Evolutionary conservation across 345 rosid species (phyloP).

Genomic region (Melaleuca quinquenervia): DNA sequence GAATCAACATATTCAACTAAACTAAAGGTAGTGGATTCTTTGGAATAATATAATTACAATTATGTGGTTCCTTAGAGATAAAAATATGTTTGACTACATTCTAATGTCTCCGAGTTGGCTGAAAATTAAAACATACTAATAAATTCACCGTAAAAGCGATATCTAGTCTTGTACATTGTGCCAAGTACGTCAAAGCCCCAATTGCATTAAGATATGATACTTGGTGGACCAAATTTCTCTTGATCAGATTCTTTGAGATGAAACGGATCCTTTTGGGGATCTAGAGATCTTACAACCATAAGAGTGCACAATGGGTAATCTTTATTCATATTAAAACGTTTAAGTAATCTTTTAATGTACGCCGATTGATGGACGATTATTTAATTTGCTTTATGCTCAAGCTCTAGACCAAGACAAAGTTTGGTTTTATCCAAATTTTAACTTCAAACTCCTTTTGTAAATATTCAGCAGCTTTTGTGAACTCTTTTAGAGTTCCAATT

Average conservation of each 20-base stretch:
- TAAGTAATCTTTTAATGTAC: too few relatives aligned
- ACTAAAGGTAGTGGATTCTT: too few relatives aligned
- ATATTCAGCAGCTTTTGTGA: not conserved
- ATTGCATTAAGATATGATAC: not conserved
- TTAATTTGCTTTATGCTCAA: too few relatives aligned
- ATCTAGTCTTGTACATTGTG: not conserved
- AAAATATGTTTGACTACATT: not conserved
- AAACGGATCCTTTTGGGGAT: not conserved
- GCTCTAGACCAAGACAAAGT: too few relatives aligned
- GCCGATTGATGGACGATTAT: too few relatives aligned
- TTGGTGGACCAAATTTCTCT: not conserved
- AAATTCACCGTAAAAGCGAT: not conserved
- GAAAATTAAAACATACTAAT: not conserved
- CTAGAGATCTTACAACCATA: not conserved
- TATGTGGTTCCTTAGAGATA: not conserved
- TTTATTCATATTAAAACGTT: too few relatives aligned
- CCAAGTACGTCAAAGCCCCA: not conserved
- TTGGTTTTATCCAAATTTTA: too few relatives aligned
- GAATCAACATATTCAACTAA: too few relatives aligned
- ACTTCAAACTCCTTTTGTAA: not conserved
- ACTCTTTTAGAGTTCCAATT: not conserved
- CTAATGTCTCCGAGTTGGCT: not conserved
- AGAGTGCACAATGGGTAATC: not conserved
- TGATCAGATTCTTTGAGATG: not conserved
- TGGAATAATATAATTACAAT: too few relatives aligned